Conservation (phyloP, 257 asterid genomes). For the Salvia rosmarinus region DNA sequence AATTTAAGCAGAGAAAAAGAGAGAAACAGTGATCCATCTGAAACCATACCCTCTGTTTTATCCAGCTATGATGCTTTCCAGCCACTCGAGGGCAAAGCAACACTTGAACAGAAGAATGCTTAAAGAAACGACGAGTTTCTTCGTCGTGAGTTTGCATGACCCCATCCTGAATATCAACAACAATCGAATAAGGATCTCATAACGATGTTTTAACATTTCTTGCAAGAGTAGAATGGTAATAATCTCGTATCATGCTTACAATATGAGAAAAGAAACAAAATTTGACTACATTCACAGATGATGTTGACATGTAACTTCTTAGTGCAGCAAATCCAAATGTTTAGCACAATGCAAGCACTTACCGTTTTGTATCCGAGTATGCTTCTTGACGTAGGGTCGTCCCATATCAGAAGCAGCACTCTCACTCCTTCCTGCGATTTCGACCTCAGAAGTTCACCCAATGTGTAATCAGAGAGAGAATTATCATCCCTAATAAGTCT, state of each 20-base stretch:
- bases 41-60: slow-evolving; percentile 77
- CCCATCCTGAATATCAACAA: slow-evolving; percentile 71
- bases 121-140: slow-evolving; percentile 91
- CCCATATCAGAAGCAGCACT: slow-evolving; percentile 96
- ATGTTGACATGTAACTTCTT: slow-evolving; percentile 17
- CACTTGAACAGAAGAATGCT: slow-evolving; percentile 96
- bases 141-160: slow-evolving; percentile 98
- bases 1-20: slow-evolving; percentile 8
- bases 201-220: slow-evolving; percentile 13
- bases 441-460: slow-evolving; percentile 89
- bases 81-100: slow-evolving; percentile 94
- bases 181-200: neutral
- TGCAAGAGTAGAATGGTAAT: slow-evolving; percentile 3
- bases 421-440: slow-evolving; percentile 99
- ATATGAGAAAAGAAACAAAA: slow-evolving; percentile 30
- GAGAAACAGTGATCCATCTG: slow-evolving; percentile 14
- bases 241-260: neutral
- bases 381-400: slow-evolving; percentile 96
- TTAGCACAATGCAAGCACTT: slow-evolving; percentile 40
- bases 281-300: slow-evolving; percentile 13
- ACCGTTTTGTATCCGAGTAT: slow-evolving; percentile 91
- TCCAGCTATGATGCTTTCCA: slow-evolving; percentile 98
- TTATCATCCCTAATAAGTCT: slow-evolving; percentile 82
- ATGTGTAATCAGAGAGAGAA: slow-evolving; percentile 54
- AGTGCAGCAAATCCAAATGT: slow-evolving; percentile 8